Percentiles rank a stretch among this genome's conserved stretches.
Evolutionary conservation across 441 rosid genomes (phyloP).

Genomic region (Kokia cookei): DNA sequence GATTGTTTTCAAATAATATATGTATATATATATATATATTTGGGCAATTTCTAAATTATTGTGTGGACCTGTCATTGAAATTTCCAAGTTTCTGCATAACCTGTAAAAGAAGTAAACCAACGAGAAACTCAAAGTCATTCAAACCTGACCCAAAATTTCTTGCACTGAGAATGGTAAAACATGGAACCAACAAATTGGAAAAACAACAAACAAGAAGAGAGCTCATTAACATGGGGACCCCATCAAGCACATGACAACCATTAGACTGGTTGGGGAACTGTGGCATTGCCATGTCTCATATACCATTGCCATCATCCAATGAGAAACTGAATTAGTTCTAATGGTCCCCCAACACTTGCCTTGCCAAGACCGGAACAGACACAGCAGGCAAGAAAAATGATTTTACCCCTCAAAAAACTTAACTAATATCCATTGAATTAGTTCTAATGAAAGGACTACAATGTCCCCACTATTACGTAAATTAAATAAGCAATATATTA

Average conservation of each 20-base stretch:
- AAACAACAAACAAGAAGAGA: neutral
- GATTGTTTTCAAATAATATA: too few species aligned
- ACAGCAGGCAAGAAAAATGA: neutral
- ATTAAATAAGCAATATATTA: neutral
- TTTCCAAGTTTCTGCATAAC: neutral
- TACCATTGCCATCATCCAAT: neutral
- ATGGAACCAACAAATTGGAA: neutral
- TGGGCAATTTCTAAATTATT: neutral
- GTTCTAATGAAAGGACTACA: neutral
- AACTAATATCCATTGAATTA: neutral
- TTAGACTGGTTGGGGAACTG: neutral
- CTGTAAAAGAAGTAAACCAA: neutral
- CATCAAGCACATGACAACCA: neutral
- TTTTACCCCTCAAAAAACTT: too few species aligned
- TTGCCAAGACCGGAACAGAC: neutral
- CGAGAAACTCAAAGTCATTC: neutral
- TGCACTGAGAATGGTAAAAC: neutral
- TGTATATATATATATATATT: too few species aligned
- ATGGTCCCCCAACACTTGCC: neutral
- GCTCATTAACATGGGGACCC: neutral
- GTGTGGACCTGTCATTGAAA: neutral
- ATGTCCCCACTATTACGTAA: neutral
- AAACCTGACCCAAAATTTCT: neutral
- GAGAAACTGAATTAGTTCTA: neutral
- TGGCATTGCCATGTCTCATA: too few species aligned